Conservation (phyloP, 345 rosid species). For the Populus alba region DNA sequence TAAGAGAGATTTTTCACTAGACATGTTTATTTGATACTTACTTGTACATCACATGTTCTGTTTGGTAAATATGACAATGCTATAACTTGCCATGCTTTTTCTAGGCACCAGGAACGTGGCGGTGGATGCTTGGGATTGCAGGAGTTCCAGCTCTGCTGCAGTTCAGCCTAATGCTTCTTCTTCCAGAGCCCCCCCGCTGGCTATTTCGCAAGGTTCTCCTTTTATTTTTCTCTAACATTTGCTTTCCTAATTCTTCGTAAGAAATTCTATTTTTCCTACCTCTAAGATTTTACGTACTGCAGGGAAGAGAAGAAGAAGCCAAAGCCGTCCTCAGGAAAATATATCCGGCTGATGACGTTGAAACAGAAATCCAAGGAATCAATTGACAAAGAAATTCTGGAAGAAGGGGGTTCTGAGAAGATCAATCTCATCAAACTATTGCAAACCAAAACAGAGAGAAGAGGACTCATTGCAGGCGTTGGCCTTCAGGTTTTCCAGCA, state of each 20-base stretch:
- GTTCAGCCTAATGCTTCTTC: slow-evolving; percentile 63
- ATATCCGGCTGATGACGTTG: slow-evolving; percentile 55
- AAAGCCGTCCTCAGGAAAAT: slow-evolving; percentile 53
- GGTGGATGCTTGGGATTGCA: slow-evolving; percentile 97
- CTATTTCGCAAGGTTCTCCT: slow-evolving; percentile 62
- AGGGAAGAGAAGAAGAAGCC: slow-evolving; percentile 87
- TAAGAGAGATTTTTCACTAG: no score
- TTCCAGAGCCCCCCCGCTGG: slow-evolving; percentile 96
- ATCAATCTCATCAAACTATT: slow-evolving; percentile 49
- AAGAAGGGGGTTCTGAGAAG: slow-evolving; percentile 53
- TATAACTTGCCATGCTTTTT: no score
- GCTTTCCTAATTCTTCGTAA: neutral
- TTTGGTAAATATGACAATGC: neutral
- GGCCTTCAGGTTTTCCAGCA: slow-evolving; percentile 87
- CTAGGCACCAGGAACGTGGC: slow-evolving; percentile 77
- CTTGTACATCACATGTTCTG: neutral
- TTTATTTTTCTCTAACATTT: neutral
- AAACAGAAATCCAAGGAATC: slow-evolving; percentile 64
- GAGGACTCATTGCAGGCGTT: slow-evolving; percentile 82
- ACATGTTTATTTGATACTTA: no score
- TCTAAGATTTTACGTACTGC: neutral
- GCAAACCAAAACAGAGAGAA: slow-evolving; percentile 62
- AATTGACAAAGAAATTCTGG: slow-evolving; percentile 50
- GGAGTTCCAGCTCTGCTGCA: slow-evolving; percentile 78
- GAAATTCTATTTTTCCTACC: neutral